Evolutionary conservation across 2,329 filamentous ascomycete species (phyloP).

Genomic region (Fusarium denticulatum): DNA sequence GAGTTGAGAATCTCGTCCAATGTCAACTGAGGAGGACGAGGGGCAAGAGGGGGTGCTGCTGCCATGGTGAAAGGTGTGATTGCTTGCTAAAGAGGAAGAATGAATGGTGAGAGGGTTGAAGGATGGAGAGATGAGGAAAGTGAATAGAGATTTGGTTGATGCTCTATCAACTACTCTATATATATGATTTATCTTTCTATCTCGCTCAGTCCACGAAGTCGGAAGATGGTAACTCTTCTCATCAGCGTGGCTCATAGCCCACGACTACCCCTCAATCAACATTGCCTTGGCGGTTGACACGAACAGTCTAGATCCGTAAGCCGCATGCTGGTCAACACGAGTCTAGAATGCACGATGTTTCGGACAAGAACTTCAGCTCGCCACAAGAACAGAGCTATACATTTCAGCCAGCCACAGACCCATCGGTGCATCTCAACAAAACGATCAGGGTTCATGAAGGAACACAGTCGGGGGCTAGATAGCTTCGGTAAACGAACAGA

Average conservation of each 20-base stretch:
- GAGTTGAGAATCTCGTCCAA: constrained; percentile 25
- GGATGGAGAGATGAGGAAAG: no score
- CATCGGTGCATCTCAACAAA: accelerated
- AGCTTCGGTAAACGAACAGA: background rate
- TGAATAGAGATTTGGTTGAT: background rate
- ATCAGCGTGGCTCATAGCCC: background rate
- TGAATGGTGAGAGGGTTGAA: background rate
- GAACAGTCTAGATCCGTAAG: no score
- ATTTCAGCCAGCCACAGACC: background rate
- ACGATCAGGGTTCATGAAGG: accelerated
- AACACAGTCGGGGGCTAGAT: accelerated
- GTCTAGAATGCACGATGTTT: background rate
- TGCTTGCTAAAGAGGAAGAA: background rate
- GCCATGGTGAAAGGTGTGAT: background rate
- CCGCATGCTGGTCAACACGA: background rate
- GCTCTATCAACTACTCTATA: background rate
- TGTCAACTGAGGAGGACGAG: background rate
- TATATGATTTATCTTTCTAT: background rate
- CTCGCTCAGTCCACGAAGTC: accelerated
- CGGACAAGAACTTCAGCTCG: background rate
- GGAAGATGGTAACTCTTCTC: background rate
- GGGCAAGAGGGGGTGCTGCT: background rate
- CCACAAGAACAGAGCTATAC: background rate
- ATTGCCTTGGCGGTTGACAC: no score
- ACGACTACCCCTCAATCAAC: background rate